Evolutionary conservation across 2,329 filamentous ascomycete species (phyloP).

Genomic region (Exophiala dermatitidis): DNA sequence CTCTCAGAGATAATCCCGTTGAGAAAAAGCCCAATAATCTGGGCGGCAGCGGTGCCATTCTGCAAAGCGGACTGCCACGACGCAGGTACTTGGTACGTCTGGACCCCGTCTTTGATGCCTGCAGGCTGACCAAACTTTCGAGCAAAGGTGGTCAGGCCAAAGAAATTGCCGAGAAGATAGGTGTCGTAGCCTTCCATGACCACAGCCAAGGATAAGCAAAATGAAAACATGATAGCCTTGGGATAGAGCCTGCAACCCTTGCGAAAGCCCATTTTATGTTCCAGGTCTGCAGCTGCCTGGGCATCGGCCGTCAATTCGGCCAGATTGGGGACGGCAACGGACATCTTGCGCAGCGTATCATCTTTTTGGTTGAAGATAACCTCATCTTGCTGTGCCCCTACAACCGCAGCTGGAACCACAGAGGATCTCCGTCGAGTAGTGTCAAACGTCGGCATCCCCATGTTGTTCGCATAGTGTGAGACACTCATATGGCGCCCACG

Average conservation of each 20-base stretch:
- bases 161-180: conserved; percentile 27
- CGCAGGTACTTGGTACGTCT: conserved; percentile 19
- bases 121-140: conserved; percentile 20
- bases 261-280: conserved; percentile 34
- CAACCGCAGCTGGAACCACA: conserved; percentile 22
- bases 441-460: conserved; percentile 19
- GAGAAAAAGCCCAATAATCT: conserved; percentile 26
- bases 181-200: conserved; percentile 29
- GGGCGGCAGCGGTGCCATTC: conserved; percentile 28
- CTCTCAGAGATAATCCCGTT: conserved; percentile 34
- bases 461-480: conserved; percentile 23
- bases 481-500: conserved; percentile 25
- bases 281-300: conserved; percentile 22
- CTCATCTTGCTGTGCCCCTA: conserved; percentile 17
- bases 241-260: conserved; percentile 78
- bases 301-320: conserved; percentile 25
- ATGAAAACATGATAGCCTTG: conserved; percentile 43
- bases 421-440: conserved; percentile 25
- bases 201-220: conserved; percentile 25
- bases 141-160: conserved; percentile 23
- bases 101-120: conserved; percentile 19
- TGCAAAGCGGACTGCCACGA: conserved; percentile 43
- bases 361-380: conserved; percentile 26
- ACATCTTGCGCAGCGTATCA: conserved; percentile 28
- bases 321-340: conserved; percentile 26